phyloP scores from a whole-genome alignment of 345 rosid species.

The Draba incana region DNA sequence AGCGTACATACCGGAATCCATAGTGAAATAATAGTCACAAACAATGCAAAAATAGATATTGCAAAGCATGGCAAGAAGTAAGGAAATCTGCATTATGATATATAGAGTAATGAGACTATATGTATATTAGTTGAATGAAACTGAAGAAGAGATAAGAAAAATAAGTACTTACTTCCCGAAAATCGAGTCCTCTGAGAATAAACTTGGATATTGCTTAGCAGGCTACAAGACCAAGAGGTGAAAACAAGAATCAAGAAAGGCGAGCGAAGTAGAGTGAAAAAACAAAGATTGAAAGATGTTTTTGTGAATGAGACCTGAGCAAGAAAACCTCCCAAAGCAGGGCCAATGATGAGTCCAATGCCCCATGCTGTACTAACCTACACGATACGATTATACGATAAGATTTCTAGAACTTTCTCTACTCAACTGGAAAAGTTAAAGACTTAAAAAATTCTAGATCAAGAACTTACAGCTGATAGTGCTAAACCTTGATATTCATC shows the following conservation, averaged over 20 bases:
- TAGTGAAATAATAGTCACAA: conserved; percentile 50
- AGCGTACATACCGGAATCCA: conserved; percentile 72
- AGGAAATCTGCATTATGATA: conserved; percentile 66
- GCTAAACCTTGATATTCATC: conserved; percentile 83
- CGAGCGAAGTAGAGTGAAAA: neutral
- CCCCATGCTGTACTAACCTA: conserved; percentile 99
- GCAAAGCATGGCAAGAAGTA: conserved; percentile 72
- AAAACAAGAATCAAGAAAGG: conserved; percentile 27
- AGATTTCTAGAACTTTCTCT: neutral
- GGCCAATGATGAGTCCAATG: conserved; percentile 92
- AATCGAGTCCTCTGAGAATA: conserved; percentile 67
- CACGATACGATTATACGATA: neutral
- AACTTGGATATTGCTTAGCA: conserved; percentile 73
- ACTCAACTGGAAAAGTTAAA: neutral
- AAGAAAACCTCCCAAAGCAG: conserved; percentile 90
- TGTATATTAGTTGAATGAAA: neutral
- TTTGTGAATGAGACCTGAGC: conserved; percentile 67
- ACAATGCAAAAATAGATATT: conserved; percentile 67
- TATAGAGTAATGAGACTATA: conserved; percentile 19
- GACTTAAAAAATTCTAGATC: neutral
- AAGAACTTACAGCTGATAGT: conserved; percentile 71
- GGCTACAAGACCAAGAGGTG: conserved; percentile 52
- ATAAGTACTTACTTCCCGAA: conserved; percentile 60
- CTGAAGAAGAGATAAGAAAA: neutral
- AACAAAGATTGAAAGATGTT: neutral